Evolutionary conservation across 2,329 filamentous ascomycete species (phyloP), one percentile per base, ranked within the genome.

Genomic region (Colletotrichum incanum): DNA sequence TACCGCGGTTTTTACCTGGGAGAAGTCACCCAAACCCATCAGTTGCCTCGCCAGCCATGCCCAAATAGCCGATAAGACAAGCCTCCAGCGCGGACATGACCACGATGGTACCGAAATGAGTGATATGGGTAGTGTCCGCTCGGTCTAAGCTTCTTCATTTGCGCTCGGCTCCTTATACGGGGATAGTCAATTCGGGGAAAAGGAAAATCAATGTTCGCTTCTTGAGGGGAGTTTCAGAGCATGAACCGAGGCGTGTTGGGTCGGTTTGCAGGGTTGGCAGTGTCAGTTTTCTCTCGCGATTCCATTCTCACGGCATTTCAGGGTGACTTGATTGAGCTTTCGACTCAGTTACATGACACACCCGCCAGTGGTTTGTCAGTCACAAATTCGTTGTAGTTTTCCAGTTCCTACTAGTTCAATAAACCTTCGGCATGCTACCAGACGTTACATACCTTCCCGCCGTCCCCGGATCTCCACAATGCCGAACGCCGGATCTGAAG

Each of bases 1-100:
- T 34, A 78, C 82, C 12, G 86, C 86, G 34, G 71, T 85, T 2
- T 83, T 86, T 64, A 84, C 84, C 1, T 80, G 86, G 65, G 84
- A 88, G 75, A 79, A 78, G 45, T 77, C 80, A 5, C 86, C 86
- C 0, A 75, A 77, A 2, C 77, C 82, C 7, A 78, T 85, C 50
- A 52, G 37, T 31, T 28, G 60, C 52, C 43, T 71, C 50, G 50
- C 63, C 56, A 34, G 60, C 34, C 50, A 64, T 56, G 54, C 61
- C 56, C 67, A 72, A 63, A 60, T 34, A 56, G 60, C 65, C 55
- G 52, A 67, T 56, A 70, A 73, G 67, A 56, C 55, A 41, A 55
- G 61, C 62, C 47, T 47, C 37, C 61, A 50, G 49, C 60, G 47
- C n/a, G 54, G 39, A n/a, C 26, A n/a, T 39, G 55, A 61, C 31